These are phyloP conservation scores for Lasiosphaeriaceae sp. DNA, from an alignment of 495 filamentous ascomycete species.

Conservation along the genomic window DNA sequence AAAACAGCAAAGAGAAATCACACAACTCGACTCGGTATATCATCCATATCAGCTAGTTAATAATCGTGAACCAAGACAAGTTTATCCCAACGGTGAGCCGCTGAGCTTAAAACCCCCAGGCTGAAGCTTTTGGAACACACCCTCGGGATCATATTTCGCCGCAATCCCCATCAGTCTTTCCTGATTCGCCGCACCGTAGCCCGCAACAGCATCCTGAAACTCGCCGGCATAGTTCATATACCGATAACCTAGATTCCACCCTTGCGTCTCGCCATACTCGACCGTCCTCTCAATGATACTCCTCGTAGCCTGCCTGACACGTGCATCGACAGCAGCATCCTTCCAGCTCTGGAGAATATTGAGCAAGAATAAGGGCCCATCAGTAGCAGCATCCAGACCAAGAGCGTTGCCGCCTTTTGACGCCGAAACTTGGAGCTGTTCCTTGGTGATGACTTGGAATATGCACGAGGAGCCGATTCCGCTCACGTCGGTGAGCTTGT, in stretches of 20 bases:
- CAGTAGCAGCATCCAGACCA: neutral
- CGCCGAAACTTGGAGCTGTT: neutral
- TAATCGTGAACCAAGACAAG: too few relatives aligned
- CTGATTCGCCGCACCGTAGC: neutral
- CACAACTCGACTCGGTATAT: too few relatives aligned
- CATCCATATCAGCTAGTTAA: too few relatives aligned
- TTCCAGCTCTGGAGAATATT: neutral
- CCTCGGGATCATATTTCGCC: too few relatives aligned
- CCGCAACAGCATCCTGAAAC: neutral
- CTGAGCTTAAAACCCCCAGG: too few relatives aligned
- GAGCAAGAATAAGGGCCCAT: neutral
- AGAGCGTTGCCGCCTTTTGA: neutral
- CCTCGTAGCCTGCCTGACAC: neutral
- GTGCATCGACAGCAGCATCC: neutral
- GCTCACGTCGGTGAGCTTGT: neutral
- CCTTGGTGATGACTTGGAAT: slow-evolving; percentile 1
- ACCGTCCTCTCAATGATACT: slow-evolving; percentile 1
- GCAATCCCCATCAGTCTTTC: neutral
- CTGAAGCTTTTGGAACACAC: too few relatives aligned
- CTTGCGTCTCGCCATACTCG: neutral
- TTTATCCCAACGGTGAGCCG: too few relatives aligned
- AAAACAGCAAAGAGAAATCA: too few relatives aligned
- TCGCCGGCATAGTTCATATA: slow-evolving; percentile 3
- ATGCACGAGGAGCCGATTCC: neutral
- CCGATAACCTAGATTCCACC: neutral